phyloP scores from a whole-genome alignment of 2,329 filamentous ascomycete species.

The Diaporthe vexans region DNA sequence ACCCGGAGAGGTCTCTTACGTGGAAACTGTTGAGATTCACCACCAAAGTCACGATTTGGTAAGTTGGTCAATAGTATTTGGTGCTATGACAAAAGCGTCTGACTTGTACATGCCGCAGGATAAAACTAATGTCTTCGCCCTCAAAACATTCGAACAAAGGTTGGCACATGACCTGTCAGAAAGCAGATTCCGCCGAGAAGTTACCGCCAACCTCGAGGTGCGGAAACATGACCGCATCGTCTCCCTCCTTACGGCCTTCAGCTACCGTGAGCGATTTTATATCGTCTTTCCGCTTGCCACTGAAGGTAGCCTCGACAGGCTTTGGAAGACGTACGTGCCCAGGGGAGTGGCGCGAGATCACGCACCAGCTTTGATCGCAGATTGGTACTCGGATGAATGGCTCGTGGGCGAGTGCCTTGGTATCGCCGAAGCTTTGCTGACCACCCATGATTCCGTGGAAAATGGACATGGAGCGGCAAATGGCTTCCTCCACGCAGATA shows the following conservation, averaged over 20 bases:
- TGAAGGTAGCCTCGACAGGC: not conserved
- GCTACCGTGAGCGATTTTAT: not conserved
- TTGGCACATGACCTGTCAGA: not conserved
- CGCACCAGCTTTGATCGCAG: too few relatives aligned
- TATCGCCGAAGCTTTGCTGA: not conserved
- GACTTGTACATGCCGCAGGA: not conserved
- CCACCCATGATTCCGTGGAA: not conserved
- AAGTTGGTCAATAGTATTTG: not conserved
- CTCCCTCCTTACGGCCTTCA: not conserved
- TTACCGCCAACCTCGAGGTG: not conserved
- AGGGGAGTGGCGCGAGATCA: too few relatives aligned
- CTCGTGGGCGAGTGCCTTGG: not conserved
- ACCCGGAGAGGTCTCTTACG: not conserved
- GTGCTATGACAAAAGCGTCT: not conserved
- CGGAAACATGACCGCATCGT: not conserved
- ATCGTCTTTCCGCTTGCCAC: not conserved
- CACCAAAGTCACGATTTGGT: not conserved
- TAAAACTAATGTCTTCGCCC: not conserved
- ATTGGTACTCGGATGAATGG: not conserved
- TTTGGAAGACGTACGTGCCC: not conserved
- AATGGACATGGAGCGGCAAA: rapidly evolving
- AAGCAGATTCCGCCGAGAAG: not conserved
- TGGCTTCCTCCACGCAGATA: not conserved
- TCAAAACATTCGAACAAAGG: not conserved
- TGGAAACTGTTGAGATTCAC: not conserved